Conservation (phyloP, 129 eudicot species). For the Erigeron canadensis region DNA sequence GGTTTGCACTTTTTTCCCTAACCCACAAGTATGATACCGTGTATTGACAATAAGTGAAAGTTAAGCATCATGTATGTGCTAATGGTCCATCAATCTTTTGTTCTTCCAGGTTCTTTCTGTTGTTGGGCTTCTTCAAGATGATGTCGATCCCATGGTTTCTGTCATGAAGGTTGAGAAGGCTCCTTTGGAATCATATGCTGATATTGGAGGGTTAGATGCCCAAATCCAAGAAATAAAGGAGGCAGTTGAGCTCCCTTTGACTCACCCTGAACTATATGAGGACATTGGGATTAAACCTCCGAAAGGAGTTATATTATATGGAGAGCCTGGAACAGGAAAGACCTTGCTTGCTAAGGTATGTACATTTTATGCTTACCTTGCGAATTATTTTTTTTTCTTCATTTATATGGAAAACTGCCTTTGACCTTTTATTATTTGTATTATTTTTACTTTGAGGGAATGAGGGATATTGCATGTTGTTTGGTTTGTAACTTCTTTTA, state of each 20-base stretch:
- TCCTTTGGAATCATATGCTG: constrained; percentile 96
- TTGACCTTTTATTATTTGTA: neutral
- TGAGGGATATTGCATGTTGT: too few relatives aligned
- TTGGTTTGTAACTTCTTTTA: too few relatives aligned
- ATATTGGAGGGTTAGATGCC: constrained; percentile 96
- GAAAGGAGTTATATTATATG: constrained; percentile 94
- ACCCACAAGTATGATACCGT: neutral
- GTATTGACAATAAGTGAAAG: neutral
- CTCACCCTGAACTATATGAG: constrained; percentile 95
- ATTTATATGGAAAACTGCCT: neutral
- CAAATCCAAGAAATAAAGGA: constrained; percentile 98
- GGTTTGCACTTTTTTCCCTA: neutral
- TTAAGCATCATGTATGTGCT: constrained; percentile 1
- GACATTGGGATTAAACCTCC: constrained; percentile 99
- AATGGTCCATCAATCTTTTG: neutral
- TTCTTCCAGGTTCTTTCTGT: constrained; percentile 86
- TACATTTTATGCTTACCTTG: neutral
- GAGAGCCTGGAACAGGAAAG: constrained; percentile 99
- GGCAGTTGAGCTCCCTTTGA: constrained; percentile 96
- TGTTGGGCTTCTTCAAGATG: constrained; percentile 95
- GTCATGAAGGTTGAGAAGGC: constrained; percentile 99
- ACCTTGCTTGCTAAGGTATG: constrained; percentile 94
- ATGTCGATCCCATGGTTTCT: constrained; percentile 97
- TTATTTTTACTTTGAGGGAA: neutral
- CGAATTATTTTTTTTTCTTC: neutral